phyloP scores from a whole-genome alignment of 2,329 filamentous ascomycete species.

The Decorospora gaudefroyi region DNA sequence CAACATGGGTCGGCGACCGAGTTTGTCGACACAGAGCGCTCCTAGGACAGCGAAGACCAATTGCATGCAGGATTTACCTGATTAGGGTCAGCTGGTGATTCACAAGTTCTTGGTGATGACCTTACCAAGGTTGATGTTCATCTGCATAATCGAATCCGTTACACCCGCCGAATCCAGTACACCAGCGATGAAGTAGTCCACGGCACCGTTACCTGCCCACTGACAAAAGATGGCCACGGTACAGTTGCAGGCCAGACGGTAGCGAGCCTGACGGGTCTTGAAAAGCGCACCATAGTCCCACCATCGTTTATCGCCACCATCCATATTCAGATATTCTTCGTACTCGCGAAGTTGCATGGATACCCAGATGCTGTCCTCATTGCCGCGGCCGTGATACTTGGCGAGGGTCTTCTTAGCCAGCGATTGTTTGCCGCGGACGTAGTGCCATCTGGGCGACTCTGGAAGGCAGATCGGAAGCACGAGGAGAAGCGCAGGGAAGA shows the following conservation, averaged over 20 bases:
- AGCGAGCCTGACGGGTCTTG: slow-evolving; percentile 54
- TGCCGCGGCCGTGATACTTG: slow-evolving; percentile 58
- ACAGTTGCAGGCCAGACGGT: slow-evolving; percentile 57
- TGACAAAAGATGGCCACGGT: slow-evolving; percentile 58
- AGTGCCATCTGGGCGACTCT: slow-evolving; percentile 59
- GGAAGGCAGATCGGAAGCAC: slow-evolving; percentile 57
- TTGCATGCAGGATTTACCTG: slow-evolving; percentile 42
- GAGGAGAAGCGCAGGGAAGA: slow-evolving; percentile 49
- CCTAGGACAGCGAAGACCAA: slow-evolving; percentile 44
- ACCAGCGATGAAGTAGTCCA: slow-evolving; percentile 39
- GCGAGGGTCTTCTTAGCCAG: slow-evolving; percentile 61
- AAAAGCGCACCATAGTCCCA: slow-evolving; percentile 61
- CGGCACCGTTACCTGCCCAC: slow-evolving; percentile 50
- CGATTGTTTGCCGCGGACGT: slow-evolving; percentile 57
- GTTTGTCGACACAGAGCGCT: slow-evolving; percentile 41
- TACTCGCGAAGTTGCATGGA: slow-evolving; percentile 44
- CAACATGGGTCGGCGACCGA: slow-evolving; percentile 43
- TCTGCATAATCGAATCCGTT: slow-evolving; percentile 36
- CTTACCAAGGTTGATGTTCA: slow-evolving; percentile 46
- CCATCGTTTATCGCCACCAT: slow-evolving; percentile 61
- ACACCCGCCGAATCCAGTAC: slow-evolving; percentile 47
- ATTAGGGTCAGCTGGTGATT: slow-evolving; percentile 36
- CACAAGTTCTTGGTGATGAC: too few relatives aligned
- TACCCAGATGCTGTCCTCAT: slow-evolving; percentile 36
- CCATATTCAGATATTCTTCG: slow-evolving; percentile 59